Evolutionary conservation across 1,284 basidiomycete species (phyloP).

Genomic region (Salmacisia buchloeana): DNA sequence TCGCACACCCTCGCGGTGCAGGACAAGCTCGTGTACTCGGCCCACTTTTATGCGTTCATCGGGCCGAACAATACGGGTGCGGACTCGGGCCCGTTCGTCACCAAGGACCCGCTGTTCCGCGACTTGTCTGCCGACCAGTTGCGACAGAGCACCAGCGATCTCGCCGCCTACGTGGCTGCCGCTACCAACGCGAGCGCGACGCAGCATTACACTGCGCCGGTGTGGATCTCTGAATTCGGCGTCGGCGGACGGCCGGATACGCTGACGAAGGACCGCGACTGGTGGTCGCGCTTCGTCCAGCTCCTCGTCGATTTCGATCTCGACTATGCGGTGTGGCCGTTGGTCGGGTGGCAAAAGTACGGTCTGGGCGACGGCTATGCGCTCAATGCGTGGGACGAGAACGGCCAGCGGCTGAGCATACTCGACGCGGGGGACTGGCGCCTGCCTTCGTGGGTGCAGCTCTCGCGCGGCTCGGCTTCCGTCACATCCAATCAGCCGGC

Average conservation of each 20-base stretch:
- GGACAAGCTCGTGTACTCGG: conserved; percentile 19
- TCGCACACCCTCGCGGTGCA: conserved; percentile 13
- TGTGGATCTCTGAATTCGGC: conserved; percentile 19
- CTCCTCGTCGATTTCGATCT: conserved; percentile 9
- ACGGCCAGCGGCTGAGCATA: conserved; percentile 9
- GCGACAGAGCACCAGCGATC: background rate
- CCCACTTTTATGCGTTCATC: conserved; percentile 19
- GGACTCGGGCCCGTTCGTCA: conserved; percentile 2
- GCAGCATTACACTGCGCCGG: conserved; percentile 16
- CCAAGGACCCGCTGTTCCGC: conserved; percentile 12
- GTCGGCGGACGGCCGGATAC: conserved; percentile 10
- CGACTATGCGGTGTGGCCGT: conserved; percentile 18
- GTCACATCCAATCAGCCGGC: too few relatives aligned
- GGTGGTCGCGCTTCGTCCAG: conserved; percentile 14
- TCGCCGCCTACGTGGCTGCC: conserved; percentile 15
- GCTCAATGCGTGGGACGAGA: conserved; percentile 8
- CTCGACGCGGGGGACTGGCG: conserved; percentile 16
- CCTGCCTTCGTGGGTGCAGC: background rate
- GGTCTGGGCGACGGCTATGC: conserved; percentile 15
- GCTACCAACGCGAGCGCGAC: background rate
- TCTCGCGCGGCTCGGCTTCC: background rate
- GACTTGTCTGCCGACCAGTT: conserved; percentile 9
- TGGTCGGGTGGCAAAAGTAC: conserved; percentile 15
- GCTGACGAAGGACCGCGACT: conserved; percentile 4
- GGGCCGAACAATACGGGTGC: conserved; percentile 17